Conservation (phyloP, 257 asterid genomes). For the Solanum neorickii region DNA sequence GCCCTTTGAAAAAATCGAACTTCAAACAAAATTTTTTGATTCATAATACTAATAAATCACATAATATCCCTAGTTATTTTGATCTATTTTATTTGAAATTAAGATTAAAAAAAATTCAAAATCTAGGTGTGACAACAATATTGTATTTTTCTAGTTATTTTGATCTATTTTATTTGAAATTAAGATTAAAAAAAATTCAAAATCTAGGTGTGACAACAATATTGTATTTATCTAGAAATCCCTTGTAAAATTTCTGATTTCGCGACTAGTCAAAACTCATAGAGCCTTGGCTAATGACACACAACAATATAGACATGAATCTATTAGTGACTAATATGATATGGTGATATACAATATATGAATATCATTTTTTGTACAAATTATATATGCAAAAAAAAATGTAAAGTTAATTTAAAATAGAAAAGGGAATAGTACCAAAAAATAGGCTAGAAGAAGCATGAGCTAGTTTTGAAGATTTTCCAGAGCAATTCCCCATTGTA, state of each 20-base stretch:
- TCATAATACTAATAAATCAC: no score
- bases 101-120: background rate
- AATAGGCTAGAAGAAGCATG: slow-evolving; percentile 78
- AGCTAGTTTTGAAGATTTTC: slow-evolving; percentile 56
- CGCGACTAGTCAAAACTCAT: background rate
- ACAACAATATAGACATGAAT: background rate
- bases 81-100: no score
- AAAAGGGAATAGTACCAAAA: slow-evolving; percentile 21
- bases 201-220: background rate
- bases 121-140: background rate
- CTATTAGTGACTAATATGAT: no score
- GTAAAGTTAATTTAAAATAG: background rate
- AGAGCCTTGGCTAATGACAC: background rate
- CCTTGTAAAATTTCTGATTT: background rate
- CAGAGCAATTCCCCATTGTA: slow-evolving; percentile 61
- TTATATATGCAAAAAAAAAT: background rate
- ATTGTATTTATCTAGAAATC: background rate
- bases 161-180: no score
- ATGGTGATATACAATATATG: no score
- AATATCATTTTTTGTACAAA: background rate
- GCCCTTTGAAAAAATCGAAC: no score
- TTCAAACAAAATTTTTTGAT: no score
- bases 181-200: background rate
- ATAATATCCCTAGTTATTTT: no score
- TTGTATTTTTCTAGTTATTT: background rate